These are phyloP conservation scores for Brassica balearica DNA, from an alignment of 441 rosid genomes.

Conservation along the genomic window DNA sequence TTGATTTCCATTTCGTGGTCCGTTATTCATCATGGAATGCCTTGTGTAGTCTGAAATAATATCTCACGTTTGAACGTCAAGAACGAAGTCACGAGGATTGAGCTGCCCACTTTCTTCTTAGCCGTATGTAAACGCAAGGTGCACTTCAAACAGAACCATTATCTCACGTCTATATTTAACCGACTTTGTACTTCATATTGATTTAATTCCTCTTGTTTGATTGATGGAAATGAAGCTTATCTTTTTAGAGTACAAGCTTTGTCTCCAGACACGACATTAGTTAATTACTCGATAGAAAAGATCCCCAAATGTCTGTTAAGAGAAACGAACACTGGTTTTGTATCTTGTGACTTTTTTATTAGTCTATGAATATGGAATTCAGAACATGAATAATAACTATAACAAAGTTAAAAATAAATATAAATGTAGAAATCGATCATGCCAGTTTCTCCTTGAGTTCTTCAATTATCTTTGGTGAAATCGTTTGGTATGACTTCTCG, in stretches of 20 bases:
- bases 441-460: slow-evolving; percentile 24
- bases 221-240: not conserved
- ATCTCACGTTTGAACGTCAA: slow-evolving; percentile 26
- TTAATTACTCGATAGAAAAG: not conserved
- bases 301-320: not conserved
- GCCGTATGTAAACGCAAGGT: slow-evolving; percentile 16
- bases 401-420: not conserved
- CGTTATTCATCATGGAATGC: not conserved
- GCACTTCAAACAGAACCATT: slow-evolving; percentile 5
- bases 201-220: not conserved
- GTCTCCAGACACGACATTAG: not conserved
- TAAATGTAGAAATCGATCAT: slow-evolving; percentile 16
- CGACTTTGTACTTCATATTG: not conserved
- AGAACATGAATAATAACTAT: not conserved
- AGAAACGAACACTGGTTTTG: not conserved
- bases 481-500: slow-evolving; percentile 29
- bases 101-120: slow-evolving; percentile 14
- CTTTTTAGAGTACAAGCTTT: not conserved
- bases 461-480: slow-evolving; percentile 27
- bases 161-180: not conserved
- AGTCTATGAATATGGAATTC: not conserved
- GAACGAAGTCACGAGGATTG: slow-evolving; percentile 25
- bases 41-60: not conserved
- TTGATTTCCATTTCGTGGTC: too few species aligned
- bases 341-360: not conserved